Evolutionary conservation across 768 basidiomycete genomes (phyloP).

Genomic region (Tricholoma terreum): DNA sequence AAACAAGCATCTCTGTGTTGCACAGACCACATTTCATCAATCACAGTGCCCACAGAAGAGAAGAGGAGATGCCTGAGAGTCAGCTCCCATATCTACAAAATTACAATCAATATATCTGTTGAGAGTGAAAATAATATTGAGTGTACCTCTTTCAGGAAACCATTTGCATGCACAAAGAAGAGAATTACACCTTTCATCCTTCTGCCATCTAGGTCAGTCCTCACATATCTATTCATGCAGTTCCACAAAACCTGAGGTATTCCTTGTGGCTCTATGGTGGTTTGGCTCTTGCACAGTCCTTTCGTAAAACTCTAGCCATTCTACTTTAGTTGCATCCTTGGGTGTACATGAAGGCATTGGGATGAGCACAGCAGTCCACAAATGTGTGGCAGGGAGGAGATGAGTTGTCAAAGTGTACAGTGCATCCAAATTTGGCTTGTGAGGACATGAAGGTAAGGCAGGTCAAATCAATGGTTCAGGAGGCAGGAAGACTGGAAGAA

Average conservation of each 20-base stretch:
- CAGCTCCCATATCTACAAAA: constrained; percentile 77
- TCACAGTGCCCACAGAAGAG: constrained; percentile 29
- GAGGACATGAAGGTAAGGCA: constrained; percentile 37
- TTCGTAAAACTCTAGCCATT: constrained; percentile 26
- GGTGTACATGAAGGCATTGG: constrained; percentile 34
- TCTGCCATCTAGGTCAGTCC: constrained; percentile 24
- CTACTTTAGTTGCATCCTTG: constrained; percentile 34
- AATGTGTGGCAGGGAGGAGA: constrained; percentile 50
- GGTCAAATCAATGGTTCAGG: constrained; percentile 32
- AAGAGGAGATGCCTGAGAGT: constrained; percentile 53
- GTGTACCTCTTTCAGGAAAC: constrained; percentile 81
- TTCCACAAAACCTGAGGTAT: constrained; percentile 57
- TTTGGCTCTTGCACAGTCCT: constrained; percentile 24
- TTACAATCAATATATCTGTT: background rate
- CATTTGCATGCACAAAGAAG: constrained; percentile 81
- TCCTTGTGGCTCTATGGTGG: constrained; percentile 33
- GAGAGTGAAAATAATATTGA: background rate
- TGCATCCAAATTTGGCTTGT: constrained; percentile 29
- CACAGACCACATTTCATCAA: constrained; percentile 77
- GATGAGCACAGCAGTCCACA: constrained; percentile 42
- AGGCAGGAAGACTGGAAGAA: constrained; percentile 34
- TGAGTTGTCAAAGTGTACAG: constrained; percentile 50
- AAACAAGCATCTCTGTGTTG: constrained; percentile 83
- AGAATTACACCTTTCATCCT: constrained; percentile 56
- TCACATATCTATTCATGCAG: constrained; percentile 68